phyloP scores from a whole-genome alignment of 495 filamentous ascomycete genomes.

The Tuber borchii region DNA sequence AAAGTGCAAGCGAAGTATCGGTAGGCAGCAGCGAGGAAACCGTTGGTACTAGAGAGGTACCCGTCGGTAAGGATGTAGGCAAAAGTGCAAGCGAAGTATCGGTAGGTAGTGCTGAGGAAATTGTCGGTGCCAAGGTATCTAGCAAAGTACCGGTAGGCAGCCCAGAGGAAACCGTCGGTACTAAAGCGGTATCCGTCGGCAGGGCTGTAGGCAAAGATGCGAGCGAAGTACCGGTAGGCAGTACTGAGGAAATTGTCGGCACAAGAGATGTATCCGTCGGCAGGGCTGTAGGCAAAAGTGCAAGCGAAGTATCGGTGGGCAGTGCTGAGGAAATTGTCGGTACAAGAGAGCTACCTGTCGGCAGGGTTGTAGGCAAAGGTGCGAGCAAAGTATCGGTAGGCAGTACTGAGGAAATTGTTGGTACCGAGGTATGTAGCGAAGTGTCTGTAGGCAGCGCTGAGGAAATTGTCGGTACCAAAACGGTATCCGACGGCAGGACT shows the following conservation, averaged over 20 bases:
- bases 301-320: constrained; percentile 3
- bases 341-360: background rate
- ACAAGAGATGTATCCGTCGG: background rate
- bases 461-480: constrained; percentile 10
- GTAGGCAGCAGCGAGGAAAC: constrained; percentile 7
- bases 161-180: background rate
- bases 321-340: background rate
- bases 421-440: background rate
- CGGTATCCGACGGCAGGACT: background rate
- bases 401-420: constrained; percentile 5
- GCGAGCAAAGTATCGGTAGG: constrained; percentile 6
- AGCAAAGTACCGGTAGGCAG: constrained; percentile 5
- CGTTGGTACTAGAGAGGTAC: background rate
- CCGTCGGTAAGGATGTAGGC: background rate
- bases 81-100: background rate
- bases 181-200: background rate
- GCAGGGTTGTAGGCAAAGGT: constrained; percentile 11
- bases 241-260: constrained; percentile 5
- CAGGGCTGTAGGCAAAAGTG: constrained; percentile 10
- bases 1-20: background rate
- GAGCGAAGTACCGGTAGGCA: constrained; percentile 6
- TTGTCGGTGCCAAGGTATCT: background rate
- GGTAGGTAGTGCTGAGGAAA: constrained; percentile 10
- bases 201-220: constrained; percentile 12
- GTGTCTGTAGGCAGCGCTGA: constrained; percentile 4